Conservation (phyloP, 2,329 filamentous ascomycete genomes). For the Bipolaris gigantea region DNA sequence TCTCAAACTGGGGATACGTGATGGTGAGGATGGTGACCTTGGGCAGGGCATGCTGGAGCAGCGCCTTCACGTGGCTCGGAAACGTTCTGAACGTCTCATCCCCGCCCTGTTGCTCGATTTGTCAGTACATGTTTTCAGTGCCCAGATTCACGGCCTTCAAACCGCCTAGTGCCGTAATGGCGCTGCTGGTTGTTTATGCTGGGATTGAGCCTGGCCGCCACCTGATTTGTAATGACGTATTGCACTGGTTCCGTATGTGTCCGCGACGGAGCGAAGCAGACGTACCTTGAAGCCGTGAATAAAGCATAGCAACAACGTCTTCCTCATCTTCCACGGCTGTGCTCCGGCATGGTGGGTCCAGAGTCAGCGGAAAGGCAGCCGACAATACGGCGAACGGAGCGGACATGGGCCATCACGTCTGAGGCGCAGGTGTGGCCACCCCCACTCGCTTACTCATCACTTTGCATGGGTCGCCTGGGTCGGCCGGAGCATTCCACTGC, state of each 20-base stretch:
- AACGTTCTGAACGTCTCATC: conserved; percentile 79
- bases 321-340: conserved; percentile 62
- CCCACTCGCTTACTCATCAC: conserved; percentile 12
- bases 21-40: conserved; percentile 67
- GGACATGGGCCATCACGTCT: conserved; percentile 26
- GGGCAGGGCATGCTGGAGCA: conserved; percentile 67
- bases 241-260: no score
- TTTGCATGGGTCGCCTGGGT: conserved; percentile 6
- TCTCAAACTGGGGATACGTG: conserved; percentile 81
- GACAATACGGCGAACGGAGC: conserved; percentile 2
- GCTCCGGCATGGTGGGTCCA: conserved; percentile 39
- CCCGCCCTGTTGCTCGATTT: conserved; percentile 61
- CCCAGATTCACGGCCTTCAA: background rate
- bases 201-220: background rate
- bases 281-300: conserved; percentile 83
- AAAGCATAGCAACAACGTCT: conserved; percentile 79
- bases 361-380: conserved; percentile 4
- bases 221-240: conserved; percentile 5
- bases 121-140: conserved; percentile 14
- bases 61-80: conserved; percentile 68
- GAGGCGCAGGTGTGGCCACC: conserved; percentile 20
- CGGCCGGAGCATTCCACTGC: conserved; percentile 2
- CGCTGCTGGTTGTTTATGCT: background rate
- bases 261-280: background rate
- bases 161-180: background rate